Conservation (phyloP, 2,329 filamentous ascomycete genomes). For the Raffaelea deltoideospora region DNA sequence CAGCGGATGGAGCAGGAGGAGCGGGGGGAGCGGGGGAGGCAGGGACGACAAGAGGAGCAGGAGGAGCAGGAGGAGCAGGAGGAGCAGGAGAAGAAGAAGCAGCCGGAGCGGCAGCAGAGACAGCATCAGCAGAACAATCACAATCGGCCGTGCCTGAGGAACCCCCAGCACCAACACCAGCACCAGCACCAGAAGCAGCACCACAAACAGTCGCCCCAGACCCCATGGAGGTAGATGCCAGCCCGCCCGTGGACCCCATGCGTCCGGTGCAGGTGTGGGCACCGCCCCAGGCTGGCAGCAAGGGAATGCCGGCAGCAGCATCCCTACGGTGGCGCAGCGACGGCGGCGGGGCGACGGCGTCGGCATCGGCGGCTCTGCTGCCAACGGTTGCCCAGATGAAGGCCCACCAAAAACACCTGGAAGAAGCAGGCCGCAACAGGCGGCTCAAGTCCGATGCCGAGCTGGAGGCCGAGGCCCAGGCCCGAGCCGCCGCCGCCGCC, state of each 20-base stretch:
- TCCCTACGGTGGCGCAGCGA: slow-evolving; percentile 6
- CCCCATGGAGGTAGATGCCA: slow-evolving; percentile 1
- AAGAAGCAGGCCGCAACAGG: slow-evolving; percentile 49
- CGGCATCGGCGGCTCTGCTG: slow-evolving; percentile 61
- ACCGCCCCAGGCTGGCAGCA: slow-evolving; percentile 45
- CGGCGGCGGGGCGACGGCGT: slow-evolving; percentile 29
- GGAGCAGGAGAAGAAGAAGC: background rate
- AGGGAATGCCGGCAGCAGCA: slow-evolving; percentile 58
- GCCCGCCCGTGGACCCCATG: slow-evolving; percentile 10
- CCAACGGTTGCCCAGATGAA: slow-evolving; percentile 64
- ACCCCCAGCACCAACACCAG: background rate
- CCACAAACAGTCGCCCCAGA: slow-evolving; percentile 3
- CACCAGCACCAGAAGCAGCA: slow-evolving; percentile 1
- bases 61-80: no score
- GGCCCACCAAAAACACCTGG: slow-evolving; percentile 54
- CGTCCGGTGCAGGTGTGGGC: slow-evolving; percentile 57
- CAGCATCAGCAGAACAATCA: no score
- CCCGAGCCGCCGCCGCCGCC: slow-evolving; percentile 49
- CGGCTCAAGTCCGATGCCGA: slow-evolving; percentile 74
- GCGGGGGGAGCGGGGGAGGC: background rate
- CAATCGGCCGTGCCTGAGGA: no score
- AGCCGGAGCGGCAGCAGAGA: background rate
- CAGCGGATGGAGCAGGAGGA: no score
- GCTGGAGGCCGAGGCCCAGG: slow-evolving; percentile 52
- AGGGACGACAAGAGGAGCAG: no score